Base-by-base conservation (phyloP, 177 flowering plant genomes). In the Tripterygium wilfordii region DNA sequence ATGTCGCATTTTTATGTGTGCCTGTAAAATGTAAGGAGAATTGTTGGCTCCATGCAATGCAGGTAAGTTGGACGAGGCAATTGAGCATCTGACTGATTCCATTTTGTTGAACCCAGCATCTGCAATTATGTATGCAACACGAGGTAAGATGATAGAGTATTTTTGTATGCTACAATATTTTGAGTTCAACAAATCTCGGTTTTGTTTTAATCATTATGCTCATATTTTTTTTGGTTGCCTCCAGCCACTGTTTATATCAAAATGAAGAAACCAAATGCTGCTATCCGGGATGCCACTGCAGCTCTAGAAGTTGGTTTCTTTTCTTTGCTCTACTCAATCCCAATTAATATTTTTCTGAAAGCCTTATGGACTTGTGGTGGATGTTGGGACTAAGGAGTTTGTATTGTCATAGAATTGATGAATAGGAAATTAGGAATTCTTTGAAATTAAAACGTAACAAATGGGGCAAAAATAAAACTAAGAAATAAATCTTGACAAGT, bases 261-360 rank as follows among this genome's bases (percentile, higher is more conserved):
- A 53, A 78, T 84, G 96, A 88, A 84, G 80, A 89, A 92, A 57
- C 98, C 98, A 7, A 91, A 86, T 74, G 98, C 98, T 58, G 98
- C 98, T 25, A 82, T 85, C 45, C 75, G 88, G 9, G 98, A 92
- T 72, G 96, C 98, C 39, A 72, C 41, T 77, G 95, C 97, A 1
- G 98, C 98, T 54, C 61, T 92, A 27, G 87, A 88, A 95, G 98
- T 85, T 35, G n/a, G 36, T 13, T 30, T 31, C 8, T 9, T 18
- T 51, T 17, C 13, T 3, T 15, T n/a, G n/a, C n/a, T n/a, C n/a
- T n/a, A n/a, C n/a, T n/a, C n/a, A n/a, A n/a, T n/a, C n/a, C n/a
- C n/a, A n/a, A n/a, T n/a, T n/a, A n/a, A n/a, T n/a, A n/a, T n/a
- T n/a, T n/a, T n/a, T n/a, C n/a, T n/a, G n/a, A n/a, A n/a, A n/a